These are phyloP conservation scores for Domatiomyces globalis DNA, from an alignment of 2,329 filamentous ascomycete genomes.

Conservation along the genomic window DNA sequence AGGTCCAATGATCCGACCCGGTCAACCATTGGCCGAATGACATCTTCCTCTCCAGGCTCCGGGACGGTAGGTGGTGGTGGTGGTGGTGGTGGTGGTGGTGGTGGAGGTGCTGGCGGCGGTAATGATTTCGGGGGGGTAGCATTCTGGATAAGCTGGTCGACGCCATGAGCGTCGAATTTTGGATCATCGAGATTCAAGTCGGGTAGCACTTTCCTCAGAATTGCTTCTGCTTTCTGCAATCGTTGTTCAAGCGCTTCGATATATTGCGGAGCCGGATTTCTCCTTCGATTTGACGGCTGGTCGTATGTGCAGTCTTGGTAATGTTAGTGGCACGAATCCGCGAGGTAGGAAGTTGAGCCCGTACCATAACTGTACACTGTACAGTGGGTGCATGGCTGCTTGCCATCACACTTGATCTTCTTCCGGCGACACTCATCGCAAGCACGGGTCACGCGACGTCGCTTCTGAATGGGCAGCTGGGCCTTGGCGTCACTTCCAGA, in stretches of 20 bases:
- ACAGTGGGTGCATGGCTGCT: conserved; percentile 85
- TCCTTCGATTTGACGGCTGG: conserved; percentile 78
- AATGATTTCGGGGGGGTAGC: neutral
- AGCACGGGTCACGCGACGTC: conserved; percentile 62
- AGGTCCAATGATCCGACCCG: conserved; percentile 82
- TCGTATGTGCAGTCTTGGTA: conserved; percentile 78
- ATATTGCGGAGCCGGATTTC: conserved; percentile 84
- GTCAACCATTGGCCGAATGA: conserved; percentile 88
- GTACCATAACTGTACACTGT: conserved; percentile 96
- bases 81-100: neutral
- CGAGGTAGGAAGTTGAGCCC: conserved; percentile 17
- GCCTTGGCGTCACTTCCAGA: neutral
- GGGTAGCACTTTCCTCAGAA: conserved; percentile 67
- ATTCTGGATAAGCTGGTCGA: conserved; percentile 47
- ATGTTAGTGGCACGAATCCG: conserved; percentile 3
- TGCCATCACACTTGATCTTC: conserved; percentile 59
- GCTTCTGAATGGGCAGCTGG: conserved; percentile 51
- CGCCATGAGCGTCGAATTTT: conserved; percentile 55
- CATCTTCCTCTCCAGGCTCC: conserved; percentile 45
- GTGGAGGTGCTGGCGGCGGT: neutral
- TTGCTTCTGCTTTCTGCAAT: conserved; percentile 65
- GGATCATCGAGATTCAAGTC: conserved; percentile 76
- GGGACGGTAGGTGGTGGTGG: conserved; percentile 18
- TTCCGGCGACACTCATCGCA: conserved; percentile 74
- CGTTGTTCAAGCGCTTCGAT: conserved; percentile 77